phyloP scores from a whole-genome alignment of 345 rosid genomes.

The Eutrema japonicum region DNA sequence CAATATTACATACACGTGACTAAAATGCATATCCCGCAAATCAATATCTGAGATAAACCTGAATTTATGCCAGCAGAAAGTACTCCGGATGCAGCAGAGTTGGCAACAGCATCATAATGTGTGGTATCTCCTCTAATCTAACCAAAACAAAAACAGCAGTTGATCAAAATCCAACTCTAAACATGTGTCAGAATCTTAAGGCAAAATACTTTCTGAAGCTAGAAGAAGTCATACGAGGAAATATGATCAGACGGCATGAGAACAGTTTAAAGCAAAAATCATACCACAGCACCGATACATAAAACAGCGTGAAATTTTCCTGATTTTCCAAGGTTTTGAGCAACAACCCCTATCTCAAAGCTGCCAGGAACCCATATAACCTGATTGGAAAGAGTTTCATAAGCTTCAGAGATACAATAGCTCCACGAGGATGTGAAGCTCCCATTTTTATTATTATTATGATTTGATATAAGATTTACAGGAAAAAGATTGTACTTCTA shows the following conservation, averaged over 20 bases:
- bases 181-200: background rate
- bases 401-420: conserved; percentile 21
- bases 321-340: conserved; percentile 80
- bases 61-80: conserved; percentile 95
- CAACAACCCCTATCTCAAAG: conserved; percentile 80
- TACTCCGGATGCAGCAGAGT: conserved; percentile 95
- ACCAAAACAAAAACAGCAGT: conserved; percentile 19
- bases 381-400: conserved; percentile 44
- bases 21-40: background rate
- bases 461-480: background rate
- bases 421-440: background rate
- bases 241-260: background rate
- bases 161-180: conserved; percentile 32
- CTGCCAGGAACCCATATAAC: conserved; percentile 98
- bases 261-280: conserved; percentile 28
- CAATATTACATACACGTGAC: background rate
- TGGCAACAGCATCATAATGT: conserved; percentile 95
- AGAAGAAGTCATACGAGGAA: background rate
- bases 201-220: conserved; percentile 8
- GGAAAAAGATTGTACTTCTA: conserved; percentile 56
- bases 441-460: background rate
- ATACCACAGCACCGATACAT: conserved; percentile 99
- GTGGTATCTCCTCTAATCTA: conserved; percentile 96
- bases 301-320: conserved; percentile 70
- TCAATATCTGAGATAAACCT: conserved; percentile 49